Conservation (phyloP, 2,329 filamentous ascomycete species). For the Chlorencoelia australis region DNA sequence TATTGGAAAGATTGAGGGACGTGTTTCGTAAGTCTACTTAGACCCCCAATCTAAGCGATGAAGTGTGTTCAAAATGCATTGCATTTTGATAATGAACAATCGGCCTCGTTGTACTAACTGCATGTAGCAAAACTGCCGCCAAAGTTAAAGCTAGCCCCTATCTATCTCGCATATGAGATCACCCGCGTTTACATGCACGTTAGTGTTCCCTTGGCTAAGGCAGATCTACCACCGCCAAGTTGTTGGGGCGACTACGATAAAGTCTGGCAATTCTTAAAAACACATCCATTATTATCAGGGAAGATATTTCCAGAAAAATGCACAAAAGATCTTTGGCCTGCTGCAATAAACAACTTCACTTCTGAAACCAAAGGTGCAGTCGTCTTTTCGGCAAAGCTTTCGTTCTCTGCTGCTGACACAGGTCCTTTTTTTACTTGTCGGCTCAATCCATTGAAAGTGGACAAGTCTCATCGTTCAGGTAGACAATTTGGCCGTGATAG, state of each 20-base stretch:
- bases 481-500: conserved; percentile 49
- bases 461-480: conserved; percentile 40
- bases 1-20: too few species aligned
- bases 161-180: conserved; percentile 24
- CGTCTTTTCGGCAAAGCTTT: conserved; percentile 34
- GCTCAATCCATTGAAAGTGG: conserved; percentile 39
- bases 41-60: too few species aligned
- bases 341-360: too few species aligned
- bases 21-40: too few species aligned
- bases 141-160: conserved; percentile 10
- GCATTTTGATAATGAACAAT: too few species aligned
- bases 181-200: conserved; percentile 22
- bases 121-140: conserved; percentile 15
- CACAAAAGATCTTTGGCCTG: conserved; percentile 34
- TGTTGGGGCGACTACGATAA: conserved; percentile 34
- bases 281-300: conserved; percentile 32
- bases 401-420: conserved; percentile 25
- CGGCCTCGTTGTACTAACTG: too few species aligned
- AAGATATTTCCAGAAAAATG: conserved; percentile 40
- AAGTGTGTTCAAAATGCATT: too few species aligned
- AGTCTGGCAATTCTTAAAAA: conserved; percentile 34
- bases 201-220: conserved; percentile 14
- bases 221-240: conserved; percentile 6
- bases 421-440: conserved; percentile 37
- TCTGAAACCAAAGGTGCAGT: conserved; percentile 24